Conservation (phyloP, 1,284 basidiomycete species). For the Rhodotorula sp. region DNA sequence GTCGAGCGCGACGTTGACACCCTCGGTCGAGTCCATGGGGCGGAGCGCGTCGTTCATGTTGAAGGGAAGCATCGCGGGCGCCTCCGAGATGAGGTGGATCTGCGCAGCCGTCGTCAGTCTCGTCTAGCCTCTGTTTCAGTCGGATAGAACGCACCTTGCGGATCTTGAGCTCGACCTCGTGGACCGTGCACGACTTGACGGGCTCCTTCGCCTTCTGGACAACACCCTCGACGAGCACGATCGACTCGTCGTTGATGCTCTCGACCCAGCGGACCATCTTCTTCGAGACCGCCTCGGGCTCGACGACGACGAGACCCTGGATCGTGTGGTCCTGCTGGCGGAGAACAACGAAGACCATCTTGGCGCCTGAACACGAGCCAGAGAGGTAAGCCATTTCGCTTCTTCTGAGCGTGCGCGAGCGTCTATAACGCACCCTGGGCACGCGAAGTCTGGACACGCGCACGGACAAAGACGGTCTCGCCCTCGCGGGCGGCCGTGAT, state of each 20-base stretch:
- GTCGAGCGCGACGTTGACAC: slow-evolving; percentile 68
- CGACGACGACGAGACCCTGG: slow-evolving; percentile 78
- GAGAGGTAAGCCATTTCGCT: too few species aligned
- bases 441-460: slow-evolving; percentile 87
- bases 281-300: slow-evolving; percentile 83
- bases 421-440: slow-evolving; percentile 66
- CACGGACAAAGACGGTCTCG: slow-evolving; percentile 80
- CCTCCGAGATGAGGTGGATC: slow-evolving; percentile 83
- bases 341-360: slow-evolving; percentile 92
- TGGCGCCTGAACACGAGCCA: slow-evolving; percentile 56
- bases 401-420: not conserved
- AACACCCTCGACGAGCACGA: slow-evolving; percentile 81
- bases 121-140: too few species aligned
- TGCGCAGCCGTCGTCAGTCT: slow-evolving; percentile 48
- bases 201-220: slow-evolving; percentile 81
- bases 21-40: slow-evolving; percentile 35
- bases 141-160: slow-evolving; percentile 62
- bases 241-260: slow-evolving; percentile 77
- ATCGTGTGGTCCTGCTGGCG: slow-evolving; percentile 87
- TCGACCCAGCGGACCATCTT: slow-evolving; percentile 97
- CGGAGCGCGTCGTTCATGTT: slow-evolving; percentile 82
- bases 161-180: slow-evolving; percentile 86
- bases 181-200: slow-evolving; percentile 86
- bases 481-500: slow-evolving; percentile 70
- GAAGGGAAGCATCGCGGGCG: slow-evolving; percentile 72